These are phyloP conservation scores for Sisymbrium altissimum DNA, from an alignment of 345 rosid species.

Conservation along the genomic window DNA sequence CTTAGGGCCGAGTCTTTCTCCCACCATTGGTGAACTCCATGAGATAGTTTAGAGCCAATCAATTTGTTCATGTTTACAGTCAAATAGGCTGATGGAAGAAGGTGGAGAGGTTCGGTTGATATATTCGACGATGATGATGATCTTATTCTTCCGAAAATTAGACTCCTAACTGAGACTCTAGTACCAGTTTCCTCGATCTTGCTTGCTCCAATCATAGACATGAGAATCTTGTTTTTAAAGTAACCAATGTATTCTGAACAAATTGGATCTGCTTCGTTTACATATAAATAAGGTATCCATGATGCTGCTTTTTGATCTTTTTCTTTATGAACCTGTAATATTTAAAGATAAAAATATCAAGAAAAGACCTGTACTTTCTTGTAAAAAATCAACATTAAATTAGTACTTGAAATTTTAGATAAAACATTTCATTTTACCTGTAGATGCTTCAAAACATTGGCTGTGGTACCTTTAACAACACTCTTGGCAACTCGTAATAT, in stretches of 20 bases:
- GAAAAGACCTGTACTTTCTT: neutral
- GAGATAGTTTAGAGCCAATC: constrained; percentile 35
- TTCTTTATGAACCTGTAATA: neutral
- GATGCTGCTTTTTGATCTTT: constrained; percentile 23
- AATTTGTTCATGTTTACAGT: constrained; percentile 30
- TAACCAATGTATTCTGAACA: constrained; percentile 59
- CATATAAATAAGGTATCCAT: constrained; percentile 52
- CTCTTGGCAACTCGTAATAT: constrained; percentile 36
- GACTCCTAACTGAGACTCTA: constrained; percentile 38
- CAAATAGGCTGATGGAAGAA: constrained; percentile 53
- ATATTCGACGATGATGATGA: neutral
- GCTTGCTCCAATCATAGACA: constrained; percentile 48
- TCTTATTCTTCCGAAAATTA: constrained; percentile 18
- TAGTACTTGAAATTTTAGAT: neutral
- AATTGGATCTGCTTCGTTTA: constrained; percentile 48
- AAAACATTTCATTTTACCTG: neutral
- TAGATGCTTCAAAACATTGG: neutral
- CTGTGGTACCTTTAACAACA: constrained; percentile 30
- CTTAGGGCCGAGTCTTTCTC: constrained; percentile 9
- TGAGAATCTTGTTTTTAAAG: constrained; percentile 46
- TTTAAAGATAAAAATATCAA: neutral
- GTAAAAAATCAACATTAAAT: neutral
- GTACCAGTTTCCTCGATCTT: constrained; percentile 39
- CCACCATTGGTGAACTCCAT: constrained; percentile 70
- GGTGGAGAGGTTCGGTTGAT: constrained; percentile 40